Conservation (phyloP, 352 stramenopile species). For the Albugo laibachii region DNA sequence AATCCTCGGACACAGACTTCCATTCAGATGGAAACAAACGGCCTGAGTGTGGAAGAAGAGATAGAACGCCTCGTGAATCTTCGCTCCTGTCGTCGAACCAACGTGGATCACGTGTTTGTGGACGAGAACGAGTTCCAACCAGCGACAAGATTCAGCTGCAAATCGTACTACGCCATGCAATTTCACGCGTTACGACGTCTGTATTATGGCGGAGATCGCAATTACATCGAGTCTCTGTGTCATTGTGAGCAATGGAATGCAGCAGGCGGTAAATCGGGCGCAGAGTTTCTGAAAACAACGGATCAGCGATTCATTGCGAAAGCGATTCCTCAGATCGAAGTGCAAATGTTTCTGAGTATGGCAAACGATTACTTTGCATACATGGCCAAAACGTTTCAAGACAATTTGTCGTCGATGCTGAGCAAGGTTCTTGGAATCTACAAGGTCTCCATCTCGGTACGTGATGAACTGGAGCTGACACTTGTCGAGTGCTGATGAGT, state of each 20-base stretch:
- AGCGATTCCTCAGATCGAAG: conserved; percentile 65
- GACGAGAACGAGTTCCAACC: conserved; percentile 75
- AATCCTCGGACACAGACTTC: conserved; percentile 2
- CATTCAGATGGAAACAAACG: conserved; percentile 9
- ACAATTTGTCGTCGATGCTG: conserved; percentile 73
- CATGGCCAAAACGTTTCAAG: conserved; percentile 76
- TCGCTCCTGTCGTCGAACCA: conserved; percentile 42
- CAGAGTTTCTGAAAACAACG: conserved; percentile 69
- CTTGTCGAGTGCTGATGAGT: background rate
- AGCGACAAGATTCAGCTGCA: conserved; percentile 66
- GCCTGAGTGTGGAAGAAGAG: conserved; percentile 23
- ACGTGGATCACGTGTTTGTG: conserved; percentile 70
- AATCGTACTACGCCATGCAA: conserved; percentile 80
- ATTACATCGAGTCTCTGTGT: conserved; percentile 75
- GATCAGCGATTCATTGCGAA: conserved; percentile 79
- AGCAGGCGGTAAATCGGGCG: conserved; percentile 68
- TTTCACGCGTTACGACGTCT: conserved; percentile 68
- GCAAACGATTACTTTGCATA: conserved; percentile 80
- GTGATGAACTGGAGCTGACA: background rate
- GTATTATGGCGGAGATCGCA: conserved; percentile 67
- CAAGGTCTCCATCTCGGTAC: conserved; percentile 56
- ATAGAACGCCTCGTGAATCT: conserved; percentile 5
- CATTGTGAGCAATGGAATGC: conserved; percentile 75
- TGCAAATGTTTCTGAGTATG: conserved; percentile 82
- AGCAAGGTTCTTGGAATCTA: conserved; percentile 78